Base-by-base conservation (phyloP, 164 flowering plant genomes). In the Magnolia changhungtana region DNA sequence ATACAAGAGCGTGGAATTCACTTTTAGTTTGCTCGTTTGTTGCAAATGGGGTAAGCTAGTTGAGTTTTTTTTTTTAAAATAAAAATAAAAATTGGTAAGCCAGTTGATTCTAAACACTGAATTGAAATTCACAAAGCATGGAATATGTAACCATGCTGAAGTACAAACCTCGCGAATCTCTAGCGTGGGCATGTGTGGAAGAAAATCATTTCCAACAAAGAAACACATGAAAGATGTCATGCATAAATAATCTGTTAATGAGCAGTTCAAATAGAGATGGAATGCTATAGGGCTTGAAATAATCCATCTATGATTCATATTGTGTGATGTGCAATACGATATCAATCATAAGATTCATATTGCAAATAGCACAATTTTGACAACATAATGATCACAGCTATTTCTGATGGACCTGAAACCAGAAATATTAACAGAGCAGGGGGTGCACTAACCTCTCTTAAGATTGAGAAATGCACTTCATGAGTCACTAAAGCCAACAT, bases 121-220 rank as follows among this genome's bases (percentile, higher is more conserved):
- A 37, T 37, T 37, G 45, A 37, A 37, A 37, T 37, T 37, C 45
- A 37, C 7, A 37, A 0, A 55, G 10, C 18, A 55, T 55, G 61
- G 13, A 16, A 55, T 55, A 14, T 4, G 10, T 16, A 75, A 51
- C 21, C 27, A 63, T 37, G 67, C 24, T 18, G 5, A 63, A 67
- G 9, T 52, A 83, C 91, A 78, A 76, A 93, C 99, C 98, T 95
- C 99, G 31, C 98, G 98, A 78, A 95, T 95, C 85, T 95, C 99
- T 74, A 95, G 80, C 8, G 99, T 95, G 1, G 99, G 99, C 99
- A 95, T 95, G 80, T 95, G 99, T 7, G 99, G 99, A 77, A 95
- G 85, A 81, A 95, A 95, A 81, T 95, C 99, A 89, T 95, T 95
- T 77, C 99, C 99, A 67, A 95, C 99, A 81, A 95, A 95, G 88